Conservation (phyloP, 208 protist genomes). For the Trypanosoma congolense region DNA sequence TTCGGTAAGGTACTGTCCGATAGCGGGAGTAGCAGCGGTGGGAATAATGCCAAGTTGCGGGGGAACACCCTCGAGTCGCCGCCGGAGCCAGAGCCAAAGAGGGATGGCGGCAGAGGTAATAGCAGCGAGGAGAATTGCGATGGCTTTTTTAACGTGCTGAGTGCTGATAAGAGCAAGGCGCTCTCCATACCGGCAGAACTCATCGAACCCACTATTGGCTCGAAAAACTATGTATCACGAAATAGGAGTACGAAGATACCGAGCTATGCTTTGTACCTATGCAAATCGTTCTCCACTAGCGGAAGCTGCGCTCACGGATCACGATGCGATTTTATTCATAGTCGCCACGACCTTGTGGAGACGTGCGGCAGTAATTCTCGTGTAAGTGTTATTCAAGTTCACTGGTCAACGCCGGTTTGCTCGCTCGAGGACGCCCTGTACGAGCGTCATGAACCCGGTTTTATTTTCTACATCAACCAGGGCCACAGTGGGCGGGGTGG, state of each 20-base stretch:
- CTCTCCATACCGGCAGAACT: conserved; percentile 49
- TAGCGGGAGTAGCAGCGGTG: background rate
- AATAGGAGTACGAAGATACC: conserved; percentile 31
- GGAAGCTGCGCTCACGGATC: conserved; percentile 37
- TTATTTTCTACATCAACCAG: conserved; percentile 40
- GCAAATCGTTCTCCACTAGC: conserved; percentile 41
- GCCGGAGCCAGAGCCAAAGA: background rate
- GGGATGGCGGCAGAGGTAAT: background rate
- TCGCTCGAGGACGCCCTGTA: conserved; percentile 33
- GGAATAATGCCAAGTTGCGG: background rate
- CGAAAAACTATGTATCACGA: conserved; percentile 36
- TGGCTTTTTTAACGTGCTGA: conserved; percentile 57
- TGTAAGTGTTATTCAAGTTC: conserved; percentile 39
- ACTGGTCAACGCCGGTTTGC: conserved; percentile 39
- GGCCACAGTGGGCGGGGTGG: conserved; percentile 1
- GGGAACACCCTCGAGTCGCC: background rate
- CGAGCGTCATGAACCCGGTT: conserved; percentile 33
- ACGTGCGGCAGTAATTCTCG: conserved; percentile 10
- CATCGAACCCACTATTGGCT: conserved; percentile 45
- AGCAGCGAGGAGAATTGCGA: conserved; percentile 18
- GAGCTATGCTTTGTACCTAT: conserved; percentile 60
- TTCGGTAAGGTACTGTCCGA: background rate
- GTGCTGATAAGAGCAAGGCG: conserved; percentile 53
- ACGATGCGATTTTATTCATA: conserved; percentile 69
- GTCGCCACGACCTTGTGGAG: conserved; percentile 24